Evolutionary conservation across 2,329 filamentous ascomycete species (phyloP).

Genomic region (Fusarium domesticum): DNA sequence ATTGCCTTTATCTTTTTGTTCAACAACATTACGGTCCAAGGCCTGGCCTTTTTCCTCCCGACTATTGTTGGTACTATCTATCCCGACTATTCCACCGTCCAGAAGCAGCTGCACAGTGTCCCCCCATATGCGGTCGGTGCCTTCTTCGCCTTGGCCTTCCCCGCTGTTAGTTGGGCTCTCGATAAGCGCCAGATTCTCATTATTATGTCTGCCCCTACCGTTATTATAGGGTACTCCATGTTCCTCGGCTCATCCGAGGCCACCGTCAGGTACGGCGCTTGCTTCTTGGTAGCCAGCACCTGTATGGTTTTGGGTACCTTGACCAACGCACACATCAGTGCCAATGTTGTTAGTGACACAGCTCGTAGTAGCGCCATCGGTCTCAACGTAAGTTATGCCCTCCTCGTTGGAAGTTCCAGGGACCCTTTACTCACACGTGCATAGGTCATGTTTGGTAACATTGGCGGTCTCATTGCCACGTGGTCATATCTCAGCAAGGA

Average conservation of each 20-base stretch:
- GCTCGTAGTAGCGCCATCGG: slow-evolving; percentile 61
- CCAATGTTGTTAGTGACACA: slow-evolving; percentile 65
- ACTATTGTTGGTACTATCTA: slow-evolving; percentile 66
- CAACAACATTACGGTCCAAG: slow-evolving; percentile 65
- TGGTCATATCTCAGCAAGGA: slow-evolving; percentile 64
- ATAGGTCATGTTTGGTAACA: slow-evolving; percentile 31
- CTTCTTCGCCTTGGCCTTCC: slow-evolving; percentile 57
- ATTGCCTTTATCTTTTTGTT: slow-evolving; percentile 59
- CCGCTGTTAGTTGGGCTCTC: slow-evolving; percentile 54
- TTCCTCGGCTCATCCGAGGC: slow-evolving; percentile 52
- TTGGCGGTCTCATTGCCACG: slow-evolving; percentile 65
- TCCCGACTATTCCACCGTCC: slow-evolving; percentile 52
- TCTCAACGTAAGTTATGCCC: slow-evolving; percentile 22
- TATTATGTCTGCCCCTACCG: slow-evolving; percentile 51
- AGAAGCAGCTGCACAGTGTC: slow-evolving; percentile 62
- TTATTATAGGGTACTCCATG: slow-evolving; percentile 63
- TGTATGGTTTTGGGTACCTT: slow-evolving; percentile 61
- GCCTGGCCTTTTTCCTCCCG: slow-evolving; percentile 63
- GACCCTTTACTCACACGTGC: slow-evolving; percentile 1
- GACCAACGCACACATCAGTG: slow-evolving; percentile 60
- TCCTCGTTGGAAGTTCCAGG: fast-evolving
- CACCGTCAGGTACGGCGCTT: slow-evolving; percentile 57
- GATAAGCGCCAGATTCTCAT: slow-evolving; percentile 56
- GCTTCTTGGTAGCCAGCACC: slow-evolving; percentile 59
- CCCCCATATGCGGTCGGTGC: slow-evolving; percentile 62